These are phyloP conservation scores for Thelonectria rubi DNA, from an alignment of 2,329 filamentous ascomycete species.

Conservation along the genomic window DNA sequence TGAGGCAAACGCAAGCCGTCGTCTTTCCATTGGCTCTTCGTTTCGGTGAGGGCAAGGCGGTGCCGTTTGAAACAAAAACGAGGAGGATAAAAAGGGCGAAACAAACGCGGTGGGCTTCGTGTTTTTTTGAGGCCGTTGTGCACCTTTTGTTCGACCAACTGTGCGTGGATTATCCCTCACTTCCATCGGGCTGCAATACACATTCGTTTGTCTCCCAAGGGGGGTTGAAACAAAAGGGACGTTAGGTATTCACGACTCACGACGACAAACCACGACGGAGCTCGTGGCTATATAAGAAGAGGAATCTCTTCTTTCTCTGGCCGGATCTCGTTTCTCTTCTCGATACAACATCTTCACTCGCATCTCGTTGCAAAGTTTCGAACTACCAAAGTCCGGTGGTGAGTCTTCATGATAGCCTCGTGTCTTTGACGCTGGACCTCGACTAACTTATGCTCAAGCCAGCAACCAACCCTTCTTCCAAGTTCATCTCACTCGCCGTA, in stretches of 20 bases:
- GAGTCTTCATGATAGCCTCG: not conserved
- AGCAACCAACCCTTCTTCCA: not conserved
- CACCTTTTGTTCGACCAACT: too few species aligned
- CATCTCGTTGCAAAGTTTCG: not conserved
- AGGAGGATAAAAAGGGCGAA: not conserved
- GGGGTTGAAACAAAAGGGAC: slow-evolving; percentile 1
- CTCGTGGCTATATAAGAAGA: not conserved
- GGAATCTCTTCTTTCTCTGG: not conserved
- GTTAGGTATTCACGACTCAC: not conserved
- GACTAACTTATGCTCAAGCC: not conserved
- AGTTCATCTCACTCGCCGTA: not conserved
- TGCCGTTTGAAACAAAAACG: not conserved
- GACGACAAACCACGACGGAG: not conserved
- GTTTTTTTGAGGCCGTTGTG: not conserved
- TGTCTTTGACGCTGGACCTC: not conserved
- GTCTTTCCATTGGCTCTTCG: not conserved
- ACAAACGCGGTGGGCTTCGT: too few species aligned
- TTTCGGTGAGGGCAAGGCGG: not conserved
- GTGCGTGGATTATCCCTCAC: too few species aligned
- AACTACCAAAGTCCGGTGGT: not conserved
- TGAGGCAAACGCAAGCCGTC: not conserved
- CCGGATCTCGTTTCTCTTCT: not conserved
- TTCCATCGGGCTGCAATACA: slow-evolving; percentile 7
- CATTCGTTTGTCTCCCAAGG: slow-evolving; percentile 8
- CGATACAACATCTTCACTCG: not conserved